Conservation (phyloP, 768 basidiomycete species). For the Tylopilus subfusipes region DNA sequence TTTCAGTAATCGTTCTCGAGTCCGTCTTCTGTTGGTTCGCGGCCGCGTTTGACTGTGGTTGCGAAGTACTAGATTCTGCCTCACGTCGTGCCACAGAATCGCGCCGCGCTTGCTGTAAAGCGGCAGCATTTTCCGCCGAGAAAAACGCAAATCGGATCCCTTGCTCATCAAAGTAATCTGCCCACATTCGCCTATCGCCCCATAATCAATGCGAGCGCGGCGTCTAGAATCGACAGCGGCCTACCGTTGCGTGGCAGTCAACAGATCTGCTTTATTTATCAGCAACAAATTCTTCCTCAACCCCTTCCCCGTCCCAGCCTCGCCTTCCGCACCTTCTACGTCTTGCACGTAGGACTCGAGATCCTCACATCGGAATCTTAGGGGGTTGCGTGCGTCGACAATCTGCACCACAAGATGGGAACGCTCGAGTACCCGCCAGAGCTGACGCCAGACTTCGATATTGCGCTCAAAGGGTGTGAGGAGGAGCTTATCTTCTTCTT, state of each 20-base stretch:
- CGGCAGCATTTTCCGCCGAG: constrained; percentile 85
- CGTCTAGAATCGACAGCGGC: constrained; percentile 5
- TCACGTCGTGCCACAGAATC: constrained; percentile 37
- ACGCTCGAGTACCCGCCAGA: constrained; percentile 95
- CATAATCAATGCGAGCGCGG: not conserved
- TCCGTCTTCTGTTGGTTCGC: not conserved
- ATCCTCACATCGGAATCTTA: constrained; percentile 90
- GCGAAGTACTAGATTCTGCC: constrained; percentile 14
- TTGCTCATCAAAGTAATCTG: constrained; percentile 81
- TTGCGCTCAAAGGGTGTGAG: constrained; percentile 97
- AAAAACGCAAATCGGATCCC: constrained; percentile 85
- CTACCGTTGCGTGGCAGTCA: constrained; percentile 84
- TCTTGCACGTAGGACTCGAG: constrained; percentile 82
- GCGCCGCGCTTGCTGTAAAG: constrained; percentile 71
- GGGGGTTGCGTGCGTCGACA: constrained; percentile 92
- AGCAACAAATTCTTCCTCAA: constrained; percentile 74
- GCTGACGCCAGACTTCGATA: constrained; percentile 96
- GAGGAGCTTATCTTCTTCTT: constrained; percentile 83
- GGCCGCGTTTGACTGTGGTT: not conserved
- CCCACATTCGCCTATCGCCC: constrained; percentile 76
- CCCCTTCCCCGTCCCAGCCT: constrained; percentile 70
- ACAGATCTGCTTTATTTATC: constrained; percentile 93
- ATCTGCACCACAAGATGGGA: constrained; percentile 95
- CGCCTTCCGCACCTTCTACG: constrained; percentile 79
- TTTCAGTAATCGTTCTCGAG: constrained; percentile 3